phyloP scores from a whole-genome alignment of 2,329 filamentous ascomycete species.

The Fusarium foetens region DNA sequence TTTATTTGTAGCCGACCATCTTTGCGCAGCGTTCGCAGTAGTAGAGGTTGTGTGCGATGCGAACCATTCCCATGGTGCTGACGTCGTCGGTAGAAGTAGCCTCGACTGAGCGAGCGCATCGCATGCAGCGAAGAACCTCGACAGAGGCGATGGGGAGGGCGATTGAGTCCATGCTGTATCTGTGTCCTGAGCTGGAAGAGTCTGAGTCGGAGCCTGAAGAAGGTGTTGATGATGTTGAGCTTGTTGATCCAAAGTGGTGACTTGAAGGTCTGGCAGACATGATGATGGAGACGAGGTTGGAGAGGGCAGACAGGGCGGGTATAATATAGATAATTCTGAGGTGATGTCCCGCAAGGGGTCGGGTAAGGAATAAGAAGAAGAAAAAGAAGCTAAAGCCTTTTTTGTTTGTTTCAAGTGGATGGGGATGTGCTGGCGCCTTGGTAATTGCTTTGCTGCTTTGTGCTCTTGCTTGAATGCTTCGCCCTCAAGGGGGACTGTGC shows the following conservation, averaged over 20 bases:
- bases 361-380: not conserved
- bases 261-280: slow-evolving; percentile 36
- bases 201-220: slow-evolving; percentile 38
- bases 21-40: slow-evolving; percentile 73
- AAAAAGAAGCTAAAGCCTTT: slow-evolving; percentile 25
- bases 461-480: slow-evolving; percentile 10
- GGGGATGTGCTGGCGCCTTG: slow-evolving; percentile 34
- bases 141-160: slow-evolving; percentile 62
- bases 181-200: slow-evolving; percentile 46
- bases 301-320: slow-evolving; percentile 21
- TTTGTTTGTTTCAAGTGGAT: slow-evolving; percentile 28
- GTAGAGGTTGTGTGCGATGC: slow-evolving; percentile 72
- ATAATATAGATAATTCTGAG: slow-evolving; percentile 36
- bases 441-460: slow-evolving; percentile 13
- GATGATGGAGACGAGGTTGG: slow-evolving; percentile 15
- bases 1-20: slow-evolving; percentile 70
- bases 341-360: slow-evolving; percentile 1
- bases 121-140: slow-evolving; percentile 70
- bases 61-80: slow-evolving; percentile 69
- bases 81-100: slow-evolving; percentile 69
- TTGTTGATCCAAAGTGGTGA: slow-evolving; percentile 39
- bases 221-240: slow-evolving; percentile 35
- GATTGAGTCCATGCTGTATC: slow-evolving; percentile 62
- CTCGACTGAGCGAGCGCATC: slow-evolving; percentile 69
- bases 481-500: slow-evolving; percentile 31